A percentile compares a stretch with the other conserved stretches of the same genome.
phyloP scores from a whole-genome alignment of 441 rosid genomes.

The Bruguiera hainesii region DNA sequence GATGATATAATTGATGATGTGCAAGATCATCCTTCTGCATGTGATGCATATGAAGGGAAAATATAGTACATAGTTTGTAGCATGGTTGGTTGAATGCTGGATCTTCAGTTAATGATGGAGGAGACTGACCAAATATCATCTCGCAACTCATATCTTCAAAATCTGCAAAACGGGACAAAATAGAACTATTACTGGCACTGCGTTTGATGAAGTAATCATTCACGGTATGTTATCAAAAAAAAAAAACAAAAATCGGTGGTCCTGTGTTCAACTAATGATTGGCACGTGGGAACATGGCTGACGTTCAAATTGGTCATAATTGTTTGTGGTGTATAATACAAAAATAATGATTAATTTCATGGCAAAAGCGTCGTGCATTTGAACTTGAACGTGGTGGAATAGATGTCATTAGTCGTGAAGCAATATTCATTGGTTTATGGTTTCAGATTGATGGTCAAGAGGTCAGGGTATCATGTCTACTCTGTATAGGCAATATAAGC shows the following conservation, averaged over 20 bases:
- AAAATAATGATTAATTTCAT: constrained; percentile 43
- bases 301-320: constrained; percentile 21
- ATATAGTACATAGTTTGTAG: constrained; percentile 64
- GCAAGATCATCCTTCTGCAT: background rate
- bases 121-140: constrained; percentile 90
- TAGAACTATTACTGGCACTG: background rate
- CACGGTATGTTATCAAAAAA: constrained; percentile 2
- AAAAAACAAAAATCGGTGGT: background rate
- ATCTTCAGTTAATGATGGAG: constrained; percentile 60
- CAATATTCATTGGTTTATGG: constrained; percentile 17
- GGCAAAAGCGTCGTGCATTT: constrained; percentile 24
- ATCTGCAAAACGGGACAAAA: constrained; percentile 47
- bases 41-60: constrained; percentile 3
- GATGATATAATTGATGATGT: background rate
- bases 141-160: constrained; percentile 93
- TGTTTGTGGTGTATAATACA: constrained; percentile 5
- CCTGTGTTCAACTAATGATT: constrained; percentile 19
- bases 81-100: constrained; percentile 87
- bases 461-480: constrained; percentile 20
- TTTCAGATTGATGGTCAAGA: constrained; percentile 19
- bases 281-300: constrained; percentile 21
- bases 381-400: constrained; percentile 19
- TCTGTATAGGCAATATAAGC: constrained; percentile 14
- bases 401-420: constrained; percentile 19
- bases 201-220: background rate